Evolutionary conservation across 1,284 basidiomycete genomes (phyloP), one percentile per base, ranked within the genome.

Genomic region (Marasmius tenuissimus): DNA sequence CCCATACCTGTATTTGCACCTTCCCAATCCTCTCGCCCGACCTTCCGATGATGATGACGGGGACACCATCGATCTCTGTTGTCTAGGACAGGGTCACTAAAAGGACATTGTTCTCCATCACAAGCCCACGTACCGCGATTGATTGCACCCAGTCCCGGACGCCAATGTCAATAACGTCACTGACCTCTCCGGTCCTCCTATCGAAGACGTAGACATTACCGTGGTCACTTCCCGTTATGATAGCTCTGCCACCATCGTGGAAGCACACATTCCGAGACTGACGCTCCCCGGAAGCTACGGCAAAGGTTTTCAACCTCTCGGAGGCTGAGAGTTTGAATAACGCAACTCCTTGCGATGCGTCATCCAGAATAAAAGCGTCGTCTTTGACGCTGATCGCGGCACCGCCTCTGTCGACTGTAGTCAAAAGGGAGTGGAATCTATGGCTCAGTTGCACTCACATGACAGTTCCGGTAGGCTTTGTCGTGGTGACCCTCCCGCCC

Each of bases 321-420:
- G 48, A 2, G 1, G 35, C 22, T n/a, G 60, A 57, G 16, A 61
- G 18, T 33, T 53, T 61, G 39, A 45, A 57, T 2, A 61, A 22
- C 12, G 48, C 55, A 2, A 58, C 39, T 2, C 60, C 60, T 47
- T 61, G 55, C 20, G 55, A 34, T 2, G 53, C 47, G 35, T 61
- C 54, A n/a, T 61, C 54, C 5, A 61, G 4, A 16, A 57, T 53
- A 16, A 61, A 20, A 7, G 49, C 55, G 42, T 61, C 60, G 12
- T 57, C 60, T 22, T 45, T 57, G 4, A 53, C 10, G 38, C 45
- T 57, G 7, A 61, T n/a, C 5, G 50, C 49, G 14, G 60, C 60
- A 37, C 58, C 55, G 16, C 60, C 60, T 20, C 60, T 61, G 22
- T 6, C 20, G 6, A 4, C 16, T 7, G n/a, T 51, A 4, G 39